A percentile compares a stretch with the other conserved stretches of the same genome.
These are phyloP conservation scores for Carex arenaria DNA, from an alignment of 202 grass and related monocot species.

Conservation along the genomic window DNA sequence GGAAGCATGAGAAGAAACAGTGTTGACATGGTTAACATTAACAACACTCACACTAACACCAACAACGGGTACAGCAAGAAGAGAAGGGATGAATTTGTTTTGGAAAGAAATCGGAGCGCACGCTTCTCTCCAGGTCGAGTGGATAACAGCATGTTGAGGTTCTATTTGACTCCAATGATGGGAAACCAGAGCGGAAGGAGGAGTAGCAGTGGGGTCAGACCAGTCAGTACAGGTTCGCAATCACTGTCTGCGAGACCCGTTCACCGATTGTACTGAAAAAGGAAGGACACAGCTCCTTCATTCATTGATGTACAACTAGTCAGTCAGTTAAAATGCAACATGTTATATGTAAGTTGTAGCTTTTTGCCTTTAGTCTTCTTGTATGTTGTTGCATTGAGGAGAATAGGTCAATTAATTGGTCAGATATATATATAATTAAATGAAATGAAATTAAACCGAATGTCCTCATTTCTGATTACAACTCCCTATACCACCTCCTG, in stretches of 20 bases:
- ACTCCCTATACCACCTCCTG: neutral
- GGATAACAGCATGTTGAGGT: constrained; percentile 34
- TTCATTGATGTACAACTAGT: neutral
- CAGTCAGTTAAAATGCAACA: neutral
- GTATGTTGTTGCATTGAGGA: neutral
- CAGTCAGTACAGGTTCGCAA: constrained; percentile 33
- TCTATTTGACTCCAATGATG: constrained; percentile 32
- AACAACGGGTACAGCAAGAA: constrained; percentile 24
- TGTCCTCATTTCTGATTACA: constrained; percentile 1
- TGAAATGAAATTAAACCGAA: neutral
- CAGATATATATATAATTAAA: constrained; percentile 18
- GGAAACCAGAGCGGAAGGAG: constrained; percentile 24
- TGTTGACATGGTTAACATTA: constrained; percentile 41
- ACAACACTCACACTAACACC: neutral
- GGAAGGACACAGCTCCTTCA: neutral
- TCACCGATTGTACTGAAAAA: constrained; percentile 38
- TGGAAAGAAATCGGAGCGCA: constrained; percentile 62
- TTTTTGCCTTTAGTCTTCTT: neutral
- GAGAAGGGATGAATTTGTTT: constrained; percentile 58
- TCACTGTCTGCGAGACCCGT: constrained; percentile 30
- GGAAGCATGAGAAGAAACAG: constrained; percentile 48
- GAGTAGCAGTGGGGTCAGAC: constrained; percentile 33
- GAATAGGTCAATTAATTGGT: constrained; percentile 18
- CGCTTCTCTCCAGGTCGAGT: constrained; percentile 35
- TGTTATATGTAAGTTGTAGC: constrained; percentile 23